Evolutionary conservation across 495 filamentous ascomycete species (phyloP).

Genomic region (Aspergillus bertholletiae): DNA sequence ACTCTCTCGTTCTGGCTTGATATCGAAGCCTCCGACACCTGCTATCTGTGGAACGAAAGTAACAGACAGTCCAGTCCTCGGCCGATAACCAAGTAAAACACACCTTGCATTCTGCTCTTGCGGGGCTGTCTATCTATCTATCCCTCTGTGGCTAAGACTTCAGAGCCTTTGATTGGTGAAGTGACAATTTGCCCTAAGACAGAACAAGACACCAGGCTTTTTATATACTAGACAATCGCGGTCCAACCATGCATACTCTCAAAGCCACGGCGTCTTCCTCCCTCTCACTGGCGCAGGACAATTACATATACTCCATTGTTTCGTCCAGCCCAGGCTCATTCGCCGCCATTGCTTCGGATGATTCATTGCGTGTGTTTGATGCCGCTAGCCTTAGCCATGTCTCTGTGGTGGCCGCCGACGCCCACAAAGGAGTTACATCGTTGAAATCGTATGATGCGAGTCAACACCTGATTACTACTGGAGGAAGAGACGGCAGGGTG

Average conservation of each 20-base stretch:
- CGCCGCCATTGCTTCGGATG: slow-evolving; percentile 54
- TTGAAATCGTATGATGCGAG: slow-evolving; percentile 31
- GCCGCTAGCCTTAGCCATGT: slow-evolving; percentile 32
- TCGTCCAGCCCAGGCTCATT: slow-evolving; percentile 29
- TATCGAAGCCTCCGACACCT: neutral
- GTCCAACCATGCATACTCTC: slow-evolving; percentile 35
- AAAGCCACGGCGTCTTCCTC: slow-evolving; percentile 36
- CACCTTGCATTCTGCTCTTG: neutral
- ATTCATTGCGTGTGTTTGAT: slow-evolving; percentile 51
- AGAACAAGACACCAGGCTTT: neutral
- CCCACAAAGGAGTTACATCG: slow-evolving; percentile 44
- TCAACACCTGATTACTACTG: slow-evolving; percentile 36
- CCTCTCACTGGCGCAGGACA: slow-evolving; percentile 41
- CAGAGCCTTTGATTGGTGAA: neutral
- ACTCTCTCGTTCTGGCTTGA: slow-evolving; percentile 4
- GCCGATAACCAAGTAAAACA: neutral
- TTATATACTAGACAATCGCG: neutral
- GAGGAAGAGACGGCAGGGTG: slow-evolving; percentile 47
- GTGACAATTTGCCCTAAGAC: neutral
- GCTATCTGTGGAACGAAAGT: neutral
- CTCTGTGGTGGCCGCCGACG: slow-evolving; percentile 26
- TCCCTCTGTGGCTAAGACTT: slow-evolving; percentile 1
- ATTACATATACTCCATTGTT: slow-evolving; percentile 51
- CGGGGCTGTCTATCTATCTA: neutral
- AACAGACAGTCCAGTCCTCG: slow-evolving; percentile 1